A percentile compares a stretch with the other conserved stretches of the same genome.
These are phyloP conservation scores for Asparagopsis taxiformis DNA, from an alignment of 31 red algal genomes.

Conservation along the genomic window DNA sequence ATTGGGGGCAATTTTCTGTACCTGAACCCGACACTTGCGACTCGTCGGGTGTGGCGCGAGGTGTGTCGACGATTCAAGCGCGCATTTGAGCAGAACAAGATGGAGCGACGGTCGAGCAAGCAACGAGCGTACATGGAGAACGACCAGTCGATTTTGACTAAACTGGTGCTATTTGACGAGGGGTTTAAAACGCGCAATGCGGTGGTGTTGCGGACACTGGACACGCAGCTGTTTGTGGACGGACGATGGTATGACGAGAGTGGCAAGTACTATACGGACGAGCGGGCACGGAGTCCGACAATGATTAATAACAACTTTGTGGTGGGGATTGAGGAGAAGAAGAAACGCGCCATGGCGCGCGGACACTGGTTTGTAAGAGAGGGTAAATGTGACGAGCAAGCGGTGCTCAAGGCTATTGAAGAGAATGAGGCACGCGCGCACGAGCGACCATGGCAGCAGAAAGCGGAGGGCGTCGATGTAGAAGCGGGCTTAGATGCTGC, in stretches of 20 bases:
- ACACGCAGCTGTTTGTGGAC: conserved; percentile 69
- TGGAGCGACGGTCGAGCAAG: conserved; percentile 29
- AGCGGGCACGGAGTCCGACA: conserved; percentile 30
- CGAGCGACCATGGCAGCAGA: neutral
- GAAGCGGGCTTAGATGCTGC: conserved; percentile 54
- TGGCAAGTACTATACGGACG: conserved; percentile 34
- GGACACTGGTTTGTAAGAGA: conserved; percentile 69
- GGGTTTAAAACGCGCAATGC: conserved; percentile 56
- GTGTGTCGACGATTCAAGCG: conserved; percentile 66
- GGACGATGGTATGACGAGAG: conserved; percentile 74
- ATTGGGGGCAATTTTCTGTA: conserved; percentile 88
- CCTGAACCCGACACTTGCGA: conserved; percentile 68
- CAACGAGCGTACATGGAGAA: conserved; percentile 64
- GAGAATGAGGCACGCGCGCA: conserved; percentile 27
- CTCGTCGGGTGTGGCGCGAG: conserved; percentile 61
- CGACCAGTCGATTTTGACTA: conserved; percentile 80
- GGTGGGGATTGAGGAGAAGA: conserved; percentile 70
- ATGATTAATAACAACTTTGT: conserved; percentile 90
- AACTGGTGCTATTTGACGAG: conserved; percentile 58
- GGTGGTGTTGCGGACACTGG: conserved; percentile 59
- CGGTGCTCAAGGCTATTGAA: conserved; percentile 29
- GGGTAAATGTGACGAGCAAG: conserved; percentile 31
- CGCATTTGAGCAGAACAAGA: conserved; percentile 40
- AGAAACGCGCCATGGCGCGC: conserved; percentile 39
- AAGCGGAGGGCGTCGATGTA: conserved; percentile 50